Base-by-base conservation (phyloP, 2,329 filamentous ascomycete species). In the Rugonectria rugulosa region DNA sequence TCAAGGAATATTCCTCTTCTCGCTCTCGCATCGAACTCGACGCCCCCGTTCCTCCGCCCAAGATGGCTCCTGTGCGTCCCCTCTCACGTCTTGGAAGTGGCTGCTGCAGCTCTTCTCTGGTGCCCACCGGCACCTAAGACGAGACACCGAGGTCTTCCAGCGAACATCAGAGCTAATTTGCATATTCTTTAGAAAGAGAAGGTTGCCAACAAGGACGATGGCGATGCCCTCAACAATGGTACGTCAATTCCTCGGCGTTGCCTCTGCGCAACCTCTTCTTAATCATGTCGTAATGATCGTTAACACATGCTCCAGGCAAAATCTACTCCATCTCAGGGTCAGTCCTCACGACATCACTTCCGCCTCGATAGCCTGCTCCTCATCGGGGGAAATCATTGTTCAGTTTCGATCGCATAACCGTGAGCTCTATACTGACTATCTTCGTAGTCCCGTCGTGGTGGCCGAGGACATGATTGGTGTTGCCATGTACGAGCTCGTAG, bases 381-480 rank as follows among this genome's bases (percentile, higher is more conserved):
- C 46, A 15, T 43, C 43, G 37, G 42, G 38, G 38, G 36, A 53
- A 54, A 37, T 24, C 37, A 50, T 43, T 43, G 38, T 27, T 29
- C 53, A 51, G 57, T 45, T 37, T 26, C 32, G 11, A 31, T 54
- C 17, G 15, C 55, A 23, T 15, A 11, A 44, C 20, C 11, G 21
- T 27, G 9, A 42, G 38, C 46, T 19, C 38, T 36, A 43, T 55
- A 45, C 75, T 79, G 69, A 80, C 62, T 44, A 26, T 51, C 42
- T 38, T 20, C 43, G 37, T 64, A 88, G 91, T 66, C 95, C 95
- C 72, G 95, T 99, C 82, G 89, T 99, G 70, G 86, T 99, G 68
- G 95, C 94, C 74, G 94, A 98, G 81, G 88, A 97, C 78, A 97
- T 99, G 93, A 92, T 94, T 73, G 95, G 95, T 76, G 95, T 95